Evolutionary conservation across 192 early-diverging fungal genomes (phyloP).

Genomic region (Jimgerdemannia flammicorona): DNA sequence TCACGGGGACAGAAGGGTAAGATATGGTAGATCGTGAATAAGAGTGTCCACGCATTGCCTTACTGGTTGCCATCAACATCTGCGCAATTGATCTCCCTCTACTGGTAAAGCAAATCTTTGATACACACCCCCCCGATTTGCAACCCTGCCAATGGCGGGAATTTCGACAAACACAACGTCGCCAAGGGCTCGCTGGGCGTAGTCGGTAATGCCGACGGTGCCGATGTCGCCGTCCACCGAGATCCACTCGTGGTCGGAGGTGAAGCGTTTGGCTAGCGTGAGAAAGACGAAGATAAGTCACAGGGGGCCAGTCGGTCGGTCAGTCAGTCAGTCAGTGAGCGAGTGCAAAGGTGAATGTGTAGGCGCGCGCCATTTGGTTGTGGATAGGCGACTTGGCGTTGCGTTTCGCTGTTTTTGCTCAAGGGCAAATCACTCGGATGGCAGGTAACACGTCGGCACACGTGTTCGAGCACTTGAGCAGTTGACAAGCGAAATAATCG

Average conservation of each 20-base stretch:
- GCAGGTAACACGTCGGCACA: not conserved
- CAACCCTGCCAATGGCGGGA: slow-evolving; percentile 62
- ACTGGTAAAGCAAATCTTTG: not conserved
- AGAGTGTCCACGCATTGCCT: not conserved
- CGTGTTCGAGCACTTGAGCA: no score
- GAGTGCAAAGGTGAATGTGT: no score
- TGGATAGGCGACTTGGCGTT: no score
- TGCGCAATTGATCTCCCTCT: not conserved
- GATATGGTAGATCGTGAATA: not conserved
- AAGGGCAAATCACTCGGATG: not conserved
- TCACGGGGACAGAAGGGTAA: slow-evolving; percentile 14
- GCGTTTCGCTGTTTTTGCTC: not conserved
- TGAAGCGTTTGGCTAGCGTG: slow-evolving; percentile 60
- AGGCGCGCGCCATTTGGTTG: no score
- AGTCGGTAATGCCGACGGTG: slow-evolving; percentile 90
- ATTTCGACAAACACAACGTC: slow-evolving; percentile 93
- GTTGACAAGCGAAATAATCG: no score
- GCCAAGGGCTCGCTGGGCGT: slow-evolving; percentile 87
- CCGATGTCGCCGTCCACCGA: slow-evolving; percentile 66
- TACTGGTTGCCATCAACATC: not conserved
- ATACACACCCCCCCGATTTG: slow-evolving; percentile 58
- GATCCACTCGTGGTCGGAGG: slow-evolving; percentile 93
- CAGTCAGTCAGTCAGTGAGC: no score
- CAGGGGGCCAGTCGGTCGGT: no score
- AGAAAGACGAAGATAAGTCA: no score